Evolutionary conservation across 2,329 filamentous ascomycete species (phyloP).

Genomic region (Aureobasidium leucospermi): DNA sequence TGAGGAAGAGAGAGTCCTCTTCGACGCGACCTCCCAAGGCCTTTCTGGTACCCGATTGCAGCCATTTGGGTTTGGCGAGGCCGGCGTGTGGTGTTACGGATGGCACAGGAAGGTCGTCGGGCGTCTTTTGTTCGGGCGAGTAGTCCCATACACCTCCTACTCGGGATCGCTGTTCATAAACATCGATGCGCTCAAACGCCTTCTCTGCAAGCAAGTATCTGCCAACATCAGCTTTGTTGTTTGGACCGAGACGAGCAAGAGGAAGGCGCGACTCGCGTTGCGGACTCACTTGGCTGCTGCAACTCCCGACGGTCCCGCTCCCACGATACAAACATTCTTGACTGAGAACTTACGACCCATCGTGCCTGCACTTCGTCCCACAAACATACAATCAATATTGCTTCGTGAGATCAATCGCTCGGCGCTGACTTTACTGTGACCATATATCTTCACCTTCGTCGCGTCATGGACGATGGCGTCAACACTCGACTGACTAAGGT

Average conservation of each 20-base stretch:
- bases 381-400: background rate
- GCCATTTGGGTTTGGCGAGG: slow-evolving; percentile 56
- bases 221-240: slow-evolving; percentile 1
- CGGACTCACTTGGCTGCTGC: slow-evolving; percentile 58
- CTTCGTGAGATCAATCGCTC: too few relatives aligned
- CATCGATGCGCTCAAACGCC: slow-evolving; percentile 59
- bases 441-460: background rate
- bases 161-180: slow-evolving; percentile 74
- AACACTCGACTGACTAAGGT: background rate
- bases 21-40: slow-evolving; percentile 13
- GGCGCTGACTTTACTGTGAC: too few relatives aligned
- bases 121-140: slow-evolving; percentile 41
- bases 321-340: slow-evolving; percentile 66
- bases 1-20: slow-evolving; percentile 58
- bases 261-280: background rate
- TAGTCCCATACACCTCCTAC: slow-evolving; percentile 87
- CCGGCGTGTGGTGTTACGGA: slow-evolving; percentile 57
- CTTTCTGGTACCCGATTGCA: slow-evolving; percentile 18
- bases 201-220: slow-evolving; percentile 67
- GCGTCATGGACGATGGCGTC: slow-evolving; percentile 6
- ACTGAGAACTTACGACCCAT: slow-evolving; percentile 33
- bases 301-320: slow-evolving; percentile 73
- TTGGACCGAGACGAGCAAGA: background rate
- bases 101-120: slow-evolving; percentile 48
- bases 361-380: background rate